Base-by-base conservation (phyloP, 1,284 basidiomycete species). In the Rhodotorula sp. region DNA sequence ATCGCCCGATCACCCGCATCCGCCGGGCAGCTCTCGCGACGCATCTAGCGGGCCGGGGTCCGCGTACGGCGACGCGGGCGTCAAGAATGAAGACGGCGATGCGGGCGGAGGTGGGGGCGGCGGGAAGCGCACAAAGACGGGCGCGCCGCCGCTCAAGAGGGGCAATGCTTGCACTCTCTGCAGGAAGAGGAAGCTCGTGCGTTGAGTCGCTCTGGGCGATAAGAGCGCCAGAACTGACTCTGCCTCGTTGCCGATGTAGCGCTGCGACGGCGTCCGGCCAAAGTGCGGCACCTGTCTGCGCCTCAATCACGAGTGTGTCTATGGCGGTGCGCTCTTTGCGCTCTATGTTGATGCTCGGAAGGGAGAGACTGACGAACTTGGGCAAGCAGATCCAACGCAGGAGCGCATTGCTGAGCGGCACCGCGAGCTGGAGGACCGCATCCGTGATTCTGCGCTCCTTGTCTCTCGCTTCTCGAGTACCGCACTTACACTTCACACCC, bases 301-400 rank as follows among this genome's bases (percentile, higher is more conserved):
- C 46, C 53, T 76, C 32, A 67, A 65, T 22, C 72, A 76, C 50
- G 67, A 70, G 9, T 76, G 75, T 36, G 54, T 60, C 21, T 76
- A 72, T 29, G 75, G 75, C n/a, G 74, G 73, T 72, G 39, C 51
- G 66, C 54, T 12, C 12, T 12, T 1, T 10, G n/a, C n/a, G n/a
- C n/a, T 22, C 6, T 27, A 5, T 32, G n/a, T 48, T 34, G 1
- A 25, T 27, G 9, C 27, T 27, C 15, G 25, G 22, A 6, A 5
- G 3, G 32, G 7, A 15, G 34, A 15, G 27, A 17, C 17, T 10
- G n/a, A 46, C 29, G 10, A 22, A 13, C 10, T 13, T 25, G 21
- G 27, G 12, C 32, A 25, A 2, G 44, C 61, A 74, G 75, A 76
- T 48, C 75, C 75, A 5, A 36, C 69, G 3, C 70, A 72, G 39